Conservation (phyloP, 208 protist species). For the Leishmania guyanensis region DNA sequence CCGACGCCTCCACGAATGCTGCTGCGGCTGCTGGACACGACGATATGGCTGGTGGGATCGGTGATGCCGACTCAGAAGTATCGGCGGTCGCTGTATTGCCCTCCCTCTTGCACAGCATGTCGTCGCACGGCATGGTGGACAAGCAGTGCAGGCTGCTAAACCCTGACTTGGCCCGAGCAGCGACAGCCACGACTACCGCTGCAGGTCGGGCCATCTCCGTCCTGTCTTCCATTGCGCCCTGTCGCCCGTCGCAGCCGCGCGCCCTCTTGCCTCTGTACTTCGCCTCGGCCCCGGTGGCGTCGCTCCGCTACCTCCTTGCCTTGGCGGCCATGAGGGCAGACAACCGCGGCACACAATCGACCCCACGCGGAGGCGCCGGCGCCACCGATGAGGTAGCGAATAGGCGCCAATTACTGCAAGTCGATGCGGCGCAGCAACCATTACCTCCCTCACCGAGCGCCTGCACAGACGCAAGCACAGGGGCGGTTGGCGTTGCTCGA, state of each 20-base stretch:
- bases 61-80: background rate
- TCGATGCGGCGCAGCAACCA: background rate
- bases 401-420: background rate
- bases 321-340: background rate
- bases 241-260: background rate
- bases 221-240: background rate
- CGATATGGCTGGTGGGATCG: background rate
- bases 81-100: background rate
- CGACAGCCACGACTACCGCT: background rate
- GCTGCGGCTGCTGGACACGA: background rate
- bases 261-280: background rate
- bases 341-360: background rate
- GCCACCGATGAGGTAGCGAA: background rate
- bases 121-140: background rate
- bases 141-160: background rate
- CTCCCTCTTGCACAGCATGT: background rate
- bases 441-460: background rate
- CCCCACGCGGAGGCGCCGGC: background rate
- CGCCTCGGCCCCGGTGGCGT: background rate
- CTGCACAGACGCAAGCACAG: background rate
- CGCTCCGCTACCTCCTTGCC: conserved; percentile 4
- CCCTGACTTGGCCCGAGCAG: background rate
- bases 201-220: background rate
- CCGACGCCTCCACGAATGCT: background rate
- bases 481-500: background rate